A percentile compares a stretch with the other conserved stretches of the same genome.
Conservation (phyloP, 2,329 filamentous ascomycete species). For the Dothideomycetes sp. region DNA sequence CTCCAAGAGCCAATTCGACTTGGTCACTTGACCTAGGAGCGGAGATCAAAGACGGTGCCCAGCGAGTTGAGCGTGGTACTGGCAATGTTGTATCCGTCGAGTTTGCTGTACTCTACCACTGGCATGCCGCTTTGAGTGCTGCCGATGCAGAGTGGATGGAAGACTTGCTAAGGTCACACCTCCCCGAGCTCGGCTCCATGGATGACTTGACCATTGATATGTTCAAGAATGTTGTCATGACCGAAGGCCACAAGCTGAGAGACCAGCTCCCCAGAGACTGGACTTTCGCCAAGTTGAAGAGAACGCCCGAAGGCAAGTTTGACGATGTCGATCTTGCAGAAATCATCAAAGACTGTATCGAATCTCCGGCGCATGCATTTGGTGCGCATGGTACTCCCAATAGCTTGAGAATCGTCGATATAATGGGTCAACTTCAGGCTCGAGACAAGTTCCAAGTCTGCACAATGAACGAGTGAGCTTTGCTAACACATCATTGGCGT, state of each 20-base stretch:
- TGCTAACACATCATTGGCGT: neutral
- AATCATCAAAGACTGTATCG: slow-evolving; percentile 38
- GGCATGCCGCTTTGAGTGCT: slow-evolving; percentile 38
- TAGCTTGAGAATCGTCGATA: slow-evolving; percentile 39
- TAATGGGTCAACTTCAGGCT: slow-evolving; percentile 41
- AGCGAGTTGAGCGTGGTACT: slow-evolving; percentile 34
- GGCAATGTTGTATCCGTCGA: slow-evolving; percentile 40
- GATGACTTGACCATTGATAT: slow-evolving; percentile 36
- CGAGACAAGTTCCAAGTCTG: slow-evolving; percentile 41
- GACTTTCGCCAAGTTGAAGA: slow-evolving; percentile 35
- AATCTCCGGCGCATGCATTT: slow-evolving; percentile 43
- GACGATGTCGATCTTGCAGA: slow-evolving; percentile 37
- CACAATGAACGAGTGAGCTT: slow-evolving; percentile 41
- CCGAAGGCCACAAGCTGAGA: slow-evolving; percentile 30
- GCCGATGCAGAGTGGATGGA: slow-evolving; percentile 41
- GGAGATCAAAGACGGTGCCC: slow-evolving; percentile 35
- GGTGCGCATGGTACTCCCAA: slow-evolving; percentile 41
- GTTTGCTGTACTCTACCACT: slow-evolving; percentile 40
- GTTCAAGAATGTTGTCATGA: slow-evolving; percentile 35
- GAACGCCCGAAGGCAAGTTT: slow-evolving; percentile 35
- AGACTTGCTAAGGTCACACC: slow-evolving; percentile 25
- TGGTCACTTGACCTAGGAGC: slow-evolving; percentile 39
- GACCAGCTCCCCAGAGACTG: slow-evolving; percentile 27
- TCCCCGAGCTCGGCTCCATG: slow-evolving; percentile 33
- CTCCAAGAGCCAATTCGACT: slow-evolving; percentile 35